These are phyloP conservation scores for Ascocoryne sarcoides DNA, from an alignment of 2,329 filamentous ascomycete species.

Conservation along the genomic window DNA sequence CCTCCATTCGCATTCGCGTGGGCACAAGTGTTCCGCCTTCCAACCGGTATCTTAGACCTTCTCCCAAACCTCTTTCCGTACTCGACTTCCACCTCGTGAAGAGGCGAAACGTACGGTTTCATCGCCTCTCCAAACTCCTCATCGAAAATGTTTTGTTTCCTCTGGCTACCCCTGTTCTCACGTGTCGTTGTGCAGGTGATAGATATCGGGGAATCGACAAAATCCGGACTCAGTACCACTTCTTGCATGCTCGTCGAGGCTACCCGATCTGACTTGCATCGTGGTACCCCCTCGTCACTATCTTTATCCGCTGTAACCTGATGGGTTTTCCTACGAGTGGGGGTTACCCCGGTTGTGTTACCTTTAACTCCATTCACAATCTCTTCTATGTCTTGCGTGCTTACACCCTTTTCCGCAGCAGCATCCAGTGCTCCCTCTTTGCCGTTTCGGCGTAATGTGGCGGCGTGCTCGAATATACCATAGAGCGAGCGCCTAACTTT, in stretches of 20 bases:
- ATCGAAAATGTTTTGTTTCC: too few species aligned
- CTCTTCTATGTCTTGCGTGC: neutral
- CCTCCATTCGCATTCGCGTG: slow-evolving; percentile 1
- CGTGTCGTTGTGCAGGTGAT: too few species aligned
- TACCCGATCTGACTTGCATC: too few species aligned
- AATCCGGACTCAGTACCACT: too few species aligned
- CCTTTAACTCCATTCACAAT: neutral
- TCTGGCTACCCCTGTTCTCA: too few species aligned
- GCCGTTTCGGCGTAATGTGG: neutral
- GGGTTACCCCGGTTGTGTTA: too few species aligned
- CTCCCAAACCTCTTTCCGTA: slow-evolving; percentile 4
- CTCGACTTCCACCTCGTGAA: neutral
- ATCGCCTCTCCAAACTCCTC: too few species aligned
- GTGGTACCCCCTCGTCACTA: neutral
- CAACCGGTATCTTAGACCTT: slow-evolving; percentile 5
- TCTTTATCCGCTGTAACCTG: too few species aligned
- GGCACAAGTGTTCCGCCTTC: slow-evolving; percentile 9
- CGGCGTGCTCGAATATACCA: slow-evolving; percentile 12
- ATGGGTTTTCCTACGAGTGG: too few species aligned
- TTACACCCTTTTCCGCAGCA: neutral
- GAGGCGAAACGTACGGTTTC: too few species aligned
- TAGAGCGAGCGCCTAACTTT: slow-evolving; percentile 13
- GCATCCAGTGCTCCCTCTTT: neutral
- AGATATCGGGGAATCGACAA: too few species aligned
- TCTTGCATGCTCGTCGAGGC: too few species aligned